Evolutionary conservation across 257 asterid species (phyloP).

Genomic region (Hygrophila difformis): DNA sequence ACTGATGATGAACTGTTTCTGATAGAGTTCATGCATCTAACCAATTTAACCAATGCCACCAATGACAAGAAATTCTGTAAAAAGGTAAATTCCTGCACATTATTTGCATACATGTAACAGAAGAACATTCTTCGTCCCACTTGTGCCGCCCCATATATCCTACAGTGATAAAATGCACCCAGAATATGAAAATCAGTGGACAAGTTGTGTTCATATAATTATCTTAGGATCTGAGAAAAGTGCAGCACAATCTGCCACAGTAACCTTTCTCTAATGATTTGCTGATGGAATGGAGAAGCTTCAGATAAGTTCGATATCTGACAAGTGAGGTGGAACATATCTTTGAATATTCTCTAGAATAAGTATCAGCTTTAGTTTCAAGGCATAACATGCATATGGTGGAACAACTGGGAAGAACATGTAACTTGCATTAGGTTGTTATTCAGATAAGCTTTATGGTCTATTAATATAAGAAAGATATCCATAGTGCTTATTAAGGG

Average conservation of each 20-base stretch:
- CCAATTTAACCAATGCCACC: not conserved
- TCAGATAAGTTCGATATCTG: not conserved
- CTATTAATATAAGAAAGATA: not conserved
- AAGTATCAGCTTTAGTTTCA: too few relatives aligned
- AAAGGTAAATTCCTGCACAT: constrained; percentile 10
- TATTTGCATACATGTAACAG: constrained; percentile 4
- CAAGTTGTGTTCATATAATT: too few relatives aligned
- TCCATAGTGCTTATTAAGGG: too few relatives aligned
- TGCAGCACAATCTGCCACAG: not conserved
- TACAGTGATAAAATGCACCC: not conserved
- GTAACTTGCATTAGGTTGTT: not conserved
- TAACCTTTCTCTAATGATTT: too few relatives aligned
- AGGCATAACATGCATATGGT: too few relatives aligned
- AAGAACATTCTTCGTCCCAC: constrained; percentile 23
- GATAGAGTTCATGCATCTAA: constrained; percentile 3
- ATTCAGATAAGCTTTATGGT: not conserved
- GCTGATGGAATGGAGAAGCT: not conserved
- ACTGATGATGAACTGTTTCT: not conserved
- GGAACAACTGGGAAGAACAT: too few relatives aligned
- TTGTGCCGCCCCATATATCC: constrained; percentile 14
- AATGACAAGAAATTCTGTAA: constrained; percentile 2
- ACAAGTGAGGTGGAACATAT: too few relatives aligned
- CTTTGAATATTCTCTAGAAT: not conserved
- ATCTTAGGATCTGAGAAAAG: too few relatives aligned
- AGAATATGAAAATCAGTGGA: not conserved